phyloP scores from a whole-genome alignment of 129 eudicot genomes.

The Helianthus tuberosus region DNA sequence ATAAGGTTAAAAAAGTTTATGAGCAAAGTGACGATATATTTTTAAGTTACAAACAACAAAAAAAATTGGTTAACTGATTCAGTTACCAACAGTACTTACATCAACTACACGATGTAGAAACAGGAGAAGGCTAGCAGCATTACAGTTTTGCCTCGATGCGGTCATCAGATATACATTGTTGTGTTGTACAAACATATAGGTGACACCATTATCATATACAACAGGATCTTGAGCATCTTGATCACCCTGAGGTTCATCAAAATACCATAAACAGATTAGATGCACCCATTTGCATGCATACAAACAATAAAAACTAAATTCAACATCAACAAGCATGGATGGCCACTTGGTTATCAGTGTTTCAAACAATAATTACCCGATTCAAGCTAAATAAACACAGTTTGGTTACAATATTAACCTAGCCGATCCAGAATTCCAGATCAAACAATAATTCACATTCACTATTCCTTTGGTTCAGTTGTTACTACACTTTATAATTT shows the following conservation, averaged over 20 bases:
- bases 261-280: slow-evolving; percentile 28
- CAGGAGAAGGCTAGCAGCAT: slow-evolving; percentile 91
- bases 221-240: slow-evolving; percentile 88
- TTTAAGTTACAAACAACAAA: slow-evolving; percentile 1
- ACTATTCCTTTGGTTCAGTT: background rate
- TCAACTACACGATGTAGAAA: slow-evolving; percentile 94
- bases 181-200: slow-evolving; percentile 97
- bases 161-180: slow-evolving; percentile 90
- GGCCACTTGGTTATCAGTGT: background rate
- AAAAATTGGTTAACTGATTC: slow-evolving; percentile 8
- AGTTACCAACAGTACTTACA: slow-evolving; percentile 60
- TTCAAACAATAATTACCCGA: too few species aligned
- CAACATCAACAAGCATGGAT: background rate
- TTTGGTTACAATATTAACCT: background rate
- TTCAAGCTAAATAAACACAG: too few species aligned
- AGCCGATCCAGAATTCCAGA: background rate
- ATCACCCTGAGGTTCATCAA: slow-evolving; percentile 60
- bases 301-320: background rate
- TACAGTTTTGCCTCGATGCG: slow-evolving; percentile 96
- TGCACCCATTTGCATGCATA: slow-evolving; percentile 5
- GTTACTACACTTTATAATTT: too few species aligned
- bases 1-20: too few species aligned
- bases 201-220: slow-evolving; percentile 86
- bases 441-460: background rate
- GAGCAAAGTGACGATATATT: slow-evolving; percentile 9